Evolutionary conservation across 495 filamentous ascomycete species (phyloP), one percentile per base, ranked within the genome.

Genomic region (Clohesyomyces aquaticus): DNA sequence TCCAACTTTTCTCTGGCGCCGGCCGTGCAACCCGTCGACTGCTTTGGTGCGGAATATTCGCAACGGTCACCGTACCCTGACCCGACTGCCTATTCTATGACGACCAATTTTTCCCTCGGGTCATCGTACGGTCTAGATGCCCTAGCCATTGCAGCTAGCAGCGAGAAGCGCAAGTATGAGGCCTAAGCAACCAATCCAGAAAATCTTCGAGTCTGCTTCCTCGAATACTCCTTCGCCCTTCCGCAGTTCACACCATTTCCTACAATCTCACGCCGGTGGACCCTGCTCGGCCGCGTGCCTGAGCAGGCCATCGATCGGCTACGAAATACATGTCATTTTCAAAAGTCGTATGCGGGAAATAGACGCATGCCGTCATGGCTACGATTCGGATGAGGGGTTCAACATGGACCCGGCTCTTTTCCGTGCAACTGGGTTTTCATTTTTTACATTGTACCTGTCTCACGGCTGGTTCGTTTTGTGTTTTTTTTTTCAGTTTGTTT

Each of bases 301-400:
- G 14, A 14, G 19, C 41, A 22, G 26, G 32, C 6, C 32, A 14
- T 14, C 18, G 8, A n/a, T 14, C 42, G 23, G 45, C 57, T 38
- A 38, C 32, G 32, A 38, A 38, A 29, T 45, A 23, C 47, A 25
- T 43, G 26, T 55, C 14, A 65, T 29, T 45, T 41, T 52, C 28
- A 56, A 59, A 65, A 59, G 18, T 49, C 50, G 49, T 26, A 12
- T 56, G 49, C 49, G 45, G 32, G 65, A 25, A 71, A 71, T 68
- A 71, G 69, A 71, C 69, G 69, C 65, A 71, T 69, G 69, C 69
- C 69, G 69, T 71, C 69, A 63, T 61, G 69, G 69, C 65, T 71
- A 71, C 60, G 55, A 67, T 46, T 50, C 41, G 32, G n/a, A 60
- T 46, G 27, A 42, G 53, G 47, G 10, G 43, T 57, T 49, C 25